Evolutionary conservation across 345 rosid species (phyloP).

Genomic region (Heritiera littoralis): DNA sequence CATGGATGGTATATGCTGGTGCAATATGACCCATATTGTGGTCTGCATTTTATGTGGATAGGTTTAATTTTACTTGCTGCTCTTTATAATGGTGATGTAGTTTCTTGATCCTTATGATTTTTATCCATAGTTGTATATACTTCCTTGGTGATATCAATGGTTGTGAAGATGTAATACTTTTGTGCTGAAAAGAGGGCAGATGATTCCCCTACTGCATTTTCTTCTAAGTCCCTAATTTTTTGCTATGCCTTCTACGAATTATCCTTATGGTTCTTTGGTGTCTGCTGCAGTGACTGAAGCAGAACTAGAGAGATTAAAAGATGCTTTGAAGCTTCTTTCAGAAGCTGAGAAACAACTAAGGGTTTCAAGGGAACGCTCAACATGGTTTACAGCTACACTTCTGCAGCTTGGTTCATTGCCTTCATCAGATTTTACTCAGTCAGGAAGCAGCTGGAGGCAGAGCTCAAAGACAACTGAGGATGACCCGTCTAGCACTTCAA

Average conservation of each 20-base stretch:
- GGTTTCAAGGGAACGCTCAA: conserved; percentile 86
- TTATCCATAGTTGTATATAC: neutral
- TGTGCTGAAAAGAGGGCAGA: neutral
- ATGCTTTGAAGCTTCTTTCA: conserved; percentile 92
- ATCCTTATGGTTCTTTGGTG: conserved; percentile 8
- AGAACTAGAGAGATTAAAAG: conserved; percentile 84
- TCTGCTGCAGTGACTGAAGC: conserved; percentile 66
- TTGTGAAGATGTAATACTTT: neutral
- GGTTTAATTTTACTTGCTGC: too few species aligned
- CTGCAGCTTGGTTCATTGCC: conserved; percentile 90
- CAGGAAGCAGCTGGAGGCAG: conserved; percentile 80
- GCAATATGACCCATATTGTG: too few species aligned
- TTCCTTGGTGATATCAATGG: neutral
- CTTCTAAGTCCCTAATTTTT: neutral
- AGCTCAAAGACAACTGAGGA: conserved; percentile 87
- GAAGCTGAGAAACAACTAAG: conserved; percentile 93
- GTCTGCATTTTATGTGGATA: too few species aligned
- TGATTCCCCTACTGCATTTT: neutral
- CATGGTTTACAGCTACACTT: conserved; percentile 95
- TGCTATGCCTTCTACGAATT: neutral
- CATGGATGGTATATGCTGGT: neutral
- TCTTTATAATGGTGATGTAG: too few species aligned
- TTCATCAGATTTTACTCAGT: conserved; percentile 69
- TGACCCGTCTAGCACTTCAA: conserved; percentile 69
- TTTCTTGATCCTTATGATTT: too few species aligned